phyloP scores from a whole-genome alignment of 2,329 filamentous ascomycete genomes.

The Sclerotiophoma versabilis region DNA sequence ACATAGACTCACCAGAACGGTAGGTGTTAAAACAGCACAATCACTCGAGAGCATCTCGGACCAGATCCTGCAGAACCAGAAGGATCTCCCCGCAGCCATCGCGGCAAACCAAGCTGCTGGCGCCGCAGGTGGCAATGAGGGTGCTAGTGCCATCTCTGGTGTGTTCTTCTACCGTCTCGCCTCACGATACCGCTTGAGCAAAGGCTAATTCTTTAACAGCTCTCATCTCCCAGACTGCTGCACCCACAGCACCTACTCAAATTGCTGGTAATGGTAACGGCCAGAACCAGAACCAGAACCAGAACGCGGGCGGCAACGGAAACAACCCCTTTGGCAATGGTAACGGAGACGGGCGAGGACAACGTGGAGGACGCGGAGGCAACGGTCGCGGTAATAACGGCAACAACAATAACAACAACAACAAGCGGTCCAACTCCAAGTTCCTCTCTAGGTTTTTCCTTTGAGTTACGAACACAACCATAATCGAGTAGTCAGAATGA shows the following conservation, averaged over 20 bases:
- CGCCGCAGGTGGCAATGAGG: constrained; percentile 43
- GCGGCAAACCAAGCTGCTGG: constrained; percentile 56
- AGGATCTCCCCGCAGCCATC: constrained; percentile 59
- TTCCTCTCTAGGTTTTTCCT: constrained; percentile 12
- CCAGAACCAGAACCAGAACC: constrained; percentile 21
- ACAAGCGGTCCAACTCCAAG: constrained; percentile 7
- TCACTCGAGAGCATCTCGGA: constrained; percentile 54
- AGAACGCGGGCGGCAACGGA: background rate
- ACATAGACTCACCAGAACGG: constrained; percentile 29
- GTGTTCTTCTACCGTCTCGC: constrained; percentile 30
- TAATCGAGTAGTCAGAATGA: background rate
- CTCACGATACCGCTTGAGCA: background rate
- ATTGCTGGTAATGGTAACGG: constrained; percentile 2
- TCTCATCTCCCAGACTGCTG: constrained; percentile 24
- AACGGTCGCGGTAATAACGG: constrained; percentile 19
- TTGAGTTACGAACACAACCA: background rate
- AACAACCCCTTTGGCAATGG: constrained; percentile 2
- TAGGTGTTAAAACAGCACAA: constrained; percentile 56
- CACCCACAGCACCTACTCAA: constrained; percentile 5
- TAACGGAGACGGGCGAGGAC: constrained; percentile 14
- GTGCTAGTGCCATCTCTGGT: constrained; percentile 52
- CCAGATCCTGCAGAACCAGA: constrained; percentile 61
- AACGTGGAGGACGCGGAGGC: constrained; percentile 11
- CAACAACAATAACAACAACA: constrained; percentile 11
- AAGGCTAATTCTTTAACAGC: constrained; percentile 20